phyloP scores from a whole-genome alignment of 768 basidiomycete genomes.

The Clathrus columnatus region DNA sequence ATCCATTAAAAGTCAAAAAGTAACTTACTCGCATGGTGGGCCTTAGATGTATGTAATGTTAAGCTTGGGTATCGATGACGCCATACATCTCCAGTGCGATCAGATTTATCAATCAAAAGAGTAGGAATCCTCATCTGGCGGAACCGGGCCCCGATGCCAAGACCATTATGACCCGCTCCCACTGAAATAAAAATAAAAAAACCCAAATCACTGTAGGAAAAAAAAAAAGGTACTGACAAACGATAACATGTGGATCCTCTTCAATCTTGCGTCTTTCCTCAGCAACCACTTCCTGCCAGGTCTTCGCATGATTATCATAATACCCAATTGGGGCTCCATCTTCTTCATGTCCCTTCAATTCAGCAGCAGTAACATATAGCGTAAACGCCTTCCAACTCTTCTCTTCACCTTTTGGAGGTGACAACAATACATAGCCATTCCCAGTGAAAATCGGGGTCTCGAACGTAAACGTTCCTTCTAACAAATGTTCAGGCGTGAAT shows the following conservation, averaged over 20 bases:
- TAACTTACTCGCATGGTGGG: slow-evolving; percentile 6
- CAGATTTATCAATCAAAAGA: slow-evolving; percentile 29
- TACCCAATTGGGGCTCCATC: slow-evolving; percentile 4
- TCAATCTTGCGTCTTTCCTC: slow-evolving; percentile 13
- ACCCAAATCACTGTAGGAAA: not conserved
- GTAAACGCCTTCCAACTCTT: slow-evolving; percentile 17
- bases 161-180: slow-evolving; percentile 36
- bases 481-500: not conserved
- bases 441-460: slow-evolving; percentile 13
- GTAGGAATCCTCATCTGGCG: slow-evolving; percentile 31
- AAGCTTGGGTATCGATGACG: slow-evolving; percentile 35
- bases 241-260: slow-evolving; percentile 17
- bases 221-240: slow-evolving; percentile 11
- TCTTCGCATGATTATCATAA: slow-evolving; percentile 14
- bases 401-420: not conserved
- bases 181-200: slow-evolving; percentile 21
- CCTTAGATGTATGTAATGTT: slow-evolving; percentile 29
- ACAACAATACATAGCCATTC: slow-evolving; percentile 14
- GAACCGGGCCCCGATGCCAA: slow-evolving; percentile 35
- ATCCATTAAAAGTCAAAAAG: no score
- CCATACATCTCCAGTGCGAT: slow-evolving; percentile 35
- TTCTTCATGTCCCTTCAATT: slow-evolving; percentile 21
- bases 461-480: slow-evolving; percentile 19
- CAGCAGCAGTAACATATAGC: slow-evolving; percentile 14
- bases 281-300: slow-evolving; percentile 13